Evolutionary conservation across 106 monocot species (phyloP), one percentile per base, ranked within the genome.

Genomic region (Xerophyta viscosa): DNA sequence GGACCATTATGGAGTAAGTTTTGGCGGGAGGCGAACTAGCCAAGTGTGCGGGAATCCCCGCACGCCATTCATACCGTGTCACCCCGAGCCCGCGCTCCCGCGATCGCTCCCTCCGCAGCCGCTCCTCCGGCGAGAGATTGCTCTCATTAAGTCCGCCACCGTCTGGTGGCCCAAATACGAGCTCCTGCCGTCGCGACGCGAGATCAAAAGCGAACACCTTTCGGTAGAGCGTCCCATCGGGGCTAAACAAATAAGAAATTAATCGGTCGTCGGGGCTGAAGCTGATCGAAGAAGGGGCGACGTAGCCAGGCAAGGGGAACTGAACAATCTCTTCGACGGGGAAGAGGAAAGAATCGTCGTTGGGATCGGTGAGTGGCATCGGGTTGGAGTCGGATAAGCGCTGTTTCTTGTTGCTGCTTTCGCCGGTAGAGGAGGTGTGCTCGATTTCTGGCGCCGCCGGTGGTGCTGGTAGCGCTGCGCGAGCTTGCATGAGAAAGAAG

Each of bases 21-120:
- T 24, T 58, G 0, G 29, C 4, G 22, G 52, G 20, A 14, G 27
- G 14, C 33, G 19, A 36, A 36, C 33, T 11, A 36, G 33, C 33
- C 1, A 58, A 39, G 19, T 33, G 36, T 10, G 57, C 12, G 0
- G 29, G 2, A 2, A 19, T 12, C 45, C 72, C 62, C 4, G 70
- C 29, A 37, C 81, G 57, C 96, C 96, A 96, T 48, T 96, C 81
- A 28, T 89, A 96, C 21, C 82, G 65, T 3, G 96, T 89, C 13
- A 89, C 89, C 2, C 96, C 96, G 18, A 96, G 70, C 17, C 96
- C 96, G 48, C 88, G 68, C 65, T 96, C 96, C 58, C 89, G 75
- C 15, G 77, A 52, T 48, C 96, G 67, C 81, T 96, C 96, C 33
- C 96, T 66, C 50, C 96, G 71, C 56, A 96, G 68, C 68, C 71